These are phyloP conservation scores for Skeletonema tropicum DNA, from an alignment of 108 stramenopile species.

Conservation along the genomic window DNA sequence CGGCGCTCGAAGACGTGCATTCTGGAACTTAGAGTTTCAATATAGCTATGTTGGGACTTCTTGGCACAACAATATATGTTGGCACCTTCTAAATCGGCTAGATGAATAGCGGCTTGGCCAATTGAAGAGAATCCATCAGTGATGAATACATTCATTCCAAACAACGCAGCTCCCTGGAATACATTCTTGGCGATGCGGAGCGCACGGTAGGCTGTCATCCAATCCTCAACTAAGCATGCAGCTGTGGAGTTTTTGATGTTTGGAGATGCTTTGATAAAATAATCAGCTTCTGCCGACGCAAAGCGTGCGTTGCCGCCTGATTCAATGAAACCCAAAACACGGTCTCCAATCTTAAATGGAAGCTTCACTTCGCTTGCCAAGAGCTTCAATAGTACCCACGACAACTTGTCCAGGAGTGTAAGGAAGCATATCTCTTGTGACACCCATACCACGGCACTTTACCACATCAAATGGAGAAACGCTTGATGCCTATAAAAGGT, in stretches of 20 bases:
- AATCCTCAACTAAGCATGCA: slow-evolving; percentile 74
- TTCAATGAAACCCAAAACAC: slow-evolving; percentile 58
- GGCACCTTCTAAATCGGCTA: slow-evolving; percentile 65
- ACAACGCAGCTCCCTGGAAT: slow-evolving; percentile 37
- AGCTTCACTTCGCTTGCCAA: slow-evolving; percentile 45
- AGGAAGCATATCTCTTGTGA: slow-evolving; percentile 51
- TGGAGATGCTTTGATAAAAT: slow-evolving; percentile 61
- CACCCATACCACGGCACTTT: slow-evolving; percentile 56
- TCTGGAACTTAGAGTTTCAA: slow-evolving; percentile 49
- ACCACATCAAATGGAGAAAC: slow-evolving; percentile 62
- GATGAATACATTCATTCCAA: slow-evolving; percentile 69
- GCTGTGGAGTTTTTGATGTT: slow-evolving; percentile 57
- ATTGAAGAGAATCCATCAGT: slow-evolving; percentile 65
- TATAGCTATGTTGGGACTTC: slow-evolving; percentile 49
- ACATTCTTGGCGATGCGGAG: slow-evolving; percentile 57
- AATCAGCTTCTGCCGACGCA: slow-evolving; percentile 42
- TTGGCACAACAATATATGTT: slow-evolving; percentile 60
- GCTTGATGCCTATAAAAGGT: slow-evolving; percentile 60
- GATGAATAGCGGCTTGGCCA: slow-evolving; percentile 65
- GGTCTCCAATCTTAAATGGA: slow-evolving; percentile 55
- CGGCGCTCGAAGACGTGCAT: slow-evolving; percentile 44
- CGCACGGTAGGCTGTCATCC: slow-evolving; percentile 75
- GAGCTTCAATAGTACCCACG: slow-evolving; percentile 55
- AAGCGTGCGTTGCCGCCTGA: slow-evolving; percentile 71
- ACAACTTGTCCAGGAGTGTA: slow-evolving; percentile 68